Conservation (phyloP, 441 rosid genomes). For the Gossypium armourianum region DNA sequence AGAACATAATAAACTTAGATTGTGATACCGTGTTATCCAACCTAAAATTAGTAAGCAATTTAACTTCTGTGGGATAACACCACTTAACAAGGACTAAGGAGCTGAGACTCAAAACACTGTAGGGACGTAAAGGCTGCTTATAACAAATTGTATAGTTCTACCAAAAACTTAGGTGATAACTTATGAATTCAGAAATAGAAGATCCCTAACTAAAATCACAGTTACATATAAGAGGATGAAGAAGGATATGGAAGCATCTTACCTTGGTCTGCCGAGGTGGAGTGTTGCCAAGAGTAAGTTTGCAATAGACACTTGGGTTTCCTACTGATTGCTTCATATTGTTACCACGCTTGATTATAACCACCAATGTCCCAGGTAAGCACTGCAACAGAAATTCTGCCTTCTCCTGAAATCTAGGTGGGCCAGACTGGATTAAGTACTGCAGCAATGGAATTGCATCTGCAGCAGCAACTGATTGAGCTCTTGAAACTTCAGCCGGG, state of each 20-base stretch:
- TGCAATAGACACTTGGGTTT: conserved; percentile 86
- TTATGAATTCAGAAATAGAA: conserved; percentile 1
- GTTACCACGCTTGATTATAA: conserved; percentile 86
- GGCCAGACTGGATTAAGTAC: conserved; percentile 95
- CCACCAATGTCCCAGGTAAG: conserved; percentile 92
- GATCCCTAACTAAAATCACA: neutral
- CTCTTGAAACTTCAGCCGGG: conserved; percentile 90
- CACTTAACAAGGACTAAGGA: neutral
- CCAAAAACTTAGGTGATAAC: neutral
- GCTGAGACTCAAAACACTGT: neutral
- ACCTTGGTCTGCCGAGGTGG: conserved; percentile 90
- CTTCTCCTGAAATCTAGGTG: conserved; percentile 98
- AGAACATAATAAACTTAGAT: neutral
- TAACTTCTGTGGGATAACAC: no score
- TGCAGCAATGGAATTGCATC: conserved; percentile 96
- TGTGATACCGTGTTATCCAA: neutral
- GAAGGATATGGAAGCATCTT: conserved; percentile 11
- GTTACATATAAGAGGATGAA: neutral
- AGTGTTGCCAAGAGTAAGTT: conserved; percentile 79
- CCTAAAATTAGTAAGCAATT: neutral
- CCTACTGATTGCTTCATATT: conserved; percentile 99
- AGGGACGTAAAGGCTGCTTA: neutral
- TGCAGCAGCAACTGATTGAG: conserved; percentile 96
- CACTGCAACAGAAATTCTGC: conserved; percentile 92
- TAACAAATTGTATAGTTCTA: neutral